Base-by-base conservation (phyloP, 306 rosid genomes). In the Sindora glabra region DNA sequence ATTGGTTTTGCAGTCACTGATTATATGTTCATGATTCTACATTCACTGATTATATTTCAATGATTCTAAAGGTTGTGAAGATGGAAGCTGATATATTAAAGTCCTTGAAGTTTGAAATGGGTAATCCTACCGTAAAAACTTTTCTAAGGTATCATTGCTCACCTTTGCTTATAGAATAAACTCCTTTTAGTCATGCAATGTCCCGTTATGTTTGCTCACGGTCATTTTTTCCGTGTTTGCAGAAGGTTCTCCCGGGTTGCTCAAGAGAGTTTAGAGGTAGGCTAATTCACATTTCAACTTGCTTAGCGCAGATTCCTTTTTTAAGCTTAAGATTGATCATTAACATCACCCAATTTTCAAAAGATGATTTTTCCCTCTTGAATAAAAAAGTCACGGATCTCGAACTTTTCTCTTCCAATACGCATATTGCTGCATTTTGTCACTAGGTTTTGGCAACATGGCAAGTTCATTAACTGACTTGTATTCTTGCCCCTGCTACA, bases 81-180 rank as follows among this genome's bases (percentile, higher is more conserved):
- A 89, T 92, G 99, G 99, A 92, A 67, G 90, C 90, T 71, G 94
- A 84, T 11, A 66, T 92, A 48, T 86, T 92, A 3, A 80, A 77
- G 67, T 45, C 83, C 11, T 65, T 92, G 67, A 81, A 75, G 19
- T 92, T 89, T 72, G 95, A 92, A 73, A 24, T 89, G 84, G 96
- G 99, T 2, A 83, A 76, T 69, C 96, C 99, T 26, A 89, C 99
- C 0, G 80, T 79, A 38, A 83, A 75, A 77, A 81, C 94, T 33
- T 86, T 89, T 67, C 69, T 92, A 60, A 92, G 99, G 99, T 42
- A 69, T 45, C 76, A 18, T 54, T 46, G 47, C 15, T 48, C 14
- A 22, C 25, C 0, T 38, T 46, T 15, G 10, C 25, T 4, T 38
- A 36, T 29, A 50, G 50, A 38, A n/a, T 49, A n/a, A 16, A 19